Conservation (phyloP, 306 rosid species). For the Cucurbita argyrosperma region DNA sequence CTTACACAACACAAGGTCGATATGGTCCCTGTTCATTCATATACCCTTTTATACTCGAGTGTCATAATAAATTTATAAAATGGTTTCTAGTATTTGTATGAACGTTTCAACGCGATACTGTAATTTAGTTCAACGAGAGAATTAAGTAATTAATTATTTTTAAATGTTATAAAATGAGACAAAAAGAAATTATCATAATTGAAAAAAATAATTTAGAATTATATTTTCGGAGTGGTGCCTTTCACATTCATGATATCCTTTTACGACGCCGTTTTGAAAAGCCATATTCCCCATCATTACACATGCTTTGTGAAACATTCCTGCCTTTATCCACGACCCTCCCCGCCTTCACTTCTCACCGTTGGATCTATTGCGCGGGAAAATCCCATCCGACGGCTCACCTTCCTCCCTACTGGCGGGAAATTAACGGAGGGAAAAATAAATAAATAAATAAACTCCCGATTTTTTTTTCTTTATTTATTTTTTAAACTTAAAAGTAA, state of each 20-base stretch:
- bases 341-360: neutral
- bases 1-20: too few relatives aligned
- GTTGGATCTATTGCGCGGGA: neutral
- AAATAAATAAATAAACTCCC: too few relatives aligned
- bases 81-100: too few relatives aligned
- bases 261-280: slow-evolving; percentile 5
- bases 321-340: slow-evolving; percentile 8
- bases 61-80: too few relatives aligned
- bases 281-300: slow-evolving; percentile 23
- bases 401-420: slow-evolving; percentile 37
- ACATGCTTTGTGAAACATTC: slow-evolving; percentile 22
- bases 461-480: too few relatives aligned
- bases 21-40: too few relatives aligned
- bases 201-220: neutral
- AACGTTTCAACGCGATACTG: too few relatives aligned
- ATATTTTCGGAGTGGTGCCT: neutral
- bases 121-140: too few relatives aligned
- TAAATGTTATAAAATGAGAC: neutral
- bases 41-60: too few relatives aligned
- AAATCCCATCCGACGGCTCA: slow-evolving; percentile 16
- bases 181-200: neutral
- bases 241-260: neutral
- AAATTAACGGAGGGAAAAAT: slow-evolving; percentile 9
- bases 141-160: too few relatives aligned
- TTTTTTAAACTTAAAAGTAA: too few relatives aligned